A percentile compares a stretch with the other conserved stretches of the same genome.
These are phyloP conservation scores for Berkeleyomyces basicola DNA, from an alignment of 2,329 filamentous ascomycete species.

Conservation along the genomic window DNA sequence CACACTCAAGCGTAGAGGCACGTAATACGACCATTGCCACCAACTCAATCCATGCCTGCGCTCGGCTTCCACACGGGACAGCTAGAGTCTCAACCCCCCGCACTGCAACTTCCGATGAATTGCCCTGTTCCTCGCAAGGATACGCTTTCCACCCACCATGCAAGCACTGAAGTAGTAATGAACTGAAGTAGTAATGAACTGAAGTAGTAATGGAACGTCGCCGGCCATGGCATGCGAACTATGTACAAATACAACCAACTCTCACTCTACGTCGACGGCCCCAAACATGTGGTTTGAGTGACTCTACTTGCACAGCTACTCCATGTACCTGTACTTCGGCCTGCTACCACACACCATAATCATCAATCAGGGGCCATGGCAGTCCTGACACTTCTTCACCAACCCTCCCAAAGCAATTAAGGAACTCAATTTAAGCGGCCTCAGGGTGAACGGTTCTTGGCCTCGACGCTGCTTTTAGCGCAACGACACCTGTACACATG, in stretches of 20 bases:
- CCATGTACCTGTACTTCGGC: not conserved
- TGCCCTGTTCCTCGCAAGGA: not conserved
- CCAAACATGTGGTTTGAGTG: no score
- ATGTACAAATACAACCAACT: no score
- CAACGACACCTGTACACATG: not conserved
- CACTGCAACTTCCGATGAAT: not conserved
- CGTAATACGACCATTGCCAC: not conserved
- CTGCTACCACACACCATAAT: not conserved
- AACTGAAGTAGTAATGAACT: not conserved
- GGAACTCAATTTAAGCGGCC: not conserved
- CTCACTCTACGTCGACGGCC: no score
- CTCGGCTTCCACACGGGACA: not conserved
- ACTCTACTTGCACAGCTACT: not conserved
- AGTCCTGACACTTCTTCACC: not conserved
- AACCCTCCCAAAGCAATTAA: not conserved
- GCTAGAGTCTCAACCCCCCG: not conserved
- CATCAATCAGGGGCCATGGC: not conserved
- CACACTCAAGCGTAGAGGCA: no score
- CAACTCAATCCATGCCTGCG: not conserved
- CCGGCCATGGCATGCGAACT: no score
- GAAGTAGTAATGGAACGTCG: not conserved
- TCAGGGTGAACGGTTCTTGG: not conserved
- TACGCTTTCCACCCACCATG: not conserved
- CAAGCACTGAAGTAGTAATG: not conserved
- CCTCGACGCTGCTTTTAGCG: not conserved